Conservation (phyloP, 495 filamentous ascomycete genomes). For the Talaromyces nanjingensis region DNA sequence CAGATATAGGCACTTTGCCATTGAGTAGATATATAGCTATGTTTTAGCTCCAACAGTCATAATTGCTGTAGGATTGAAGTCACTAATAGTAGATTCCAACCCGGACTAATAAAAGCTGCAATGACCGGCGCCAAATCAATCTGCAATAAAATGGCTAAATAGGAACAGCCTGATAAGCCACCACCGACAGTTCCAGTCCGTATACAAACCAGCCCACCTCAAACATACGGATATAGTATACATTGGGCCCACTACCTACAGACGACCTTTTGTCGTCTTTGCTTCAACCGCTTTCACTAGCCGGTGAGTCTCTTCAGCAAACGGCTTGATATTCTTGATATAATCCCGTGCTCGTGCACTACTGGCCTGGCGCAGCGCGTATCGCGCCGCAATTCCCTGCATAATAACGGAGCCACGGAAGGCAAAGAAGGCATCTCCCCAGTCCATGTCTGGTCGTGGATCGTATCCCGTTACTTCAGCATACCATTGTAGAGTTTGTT, state of each 20-base stretch:
- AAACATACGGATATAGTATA: neutral
- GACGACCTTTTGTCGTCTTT: conserved; percentile 10
- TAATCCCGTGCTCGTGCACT: conserved; percentile 73
- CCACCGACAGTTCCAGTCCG: neutral
- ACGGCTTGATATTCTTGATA: conserved; percentile 52
- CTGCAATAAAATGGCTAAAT: neutral
- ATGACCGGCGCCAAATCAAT: neutral
- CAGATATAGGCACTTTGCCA: neutral
- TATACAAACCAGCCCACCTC: neutral
- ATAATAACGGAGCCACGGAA: conserved; percentile 69
- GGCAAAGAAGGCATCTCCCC: conserved; percentile 64
- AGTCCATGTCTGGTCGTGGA: conserved; percentile 44
- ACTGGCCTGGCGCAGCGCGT: conserved; percentile 81
- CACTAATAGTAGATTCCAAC: neutral
- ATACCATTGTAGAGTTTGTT: conserved; percentile 73
- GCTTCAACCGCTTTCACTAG: conserved; percentile 46
- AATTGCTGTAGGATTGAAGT: neutral
- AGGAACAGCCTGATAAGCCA: neutral
- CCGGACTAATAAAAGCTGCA: neutral
- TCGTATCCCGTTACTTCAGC: conserved; percentile 63
- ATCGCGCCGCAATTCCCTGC: conserved; percentile 88
- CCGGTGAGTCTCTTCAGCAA: conserved; percentile 72
- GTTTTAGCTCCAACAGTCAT: neutral
- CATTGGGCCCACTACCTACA: neutral
- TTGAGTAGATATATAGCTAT: neutral